Percentiles rank a stretch among this genome's conserved stretches.
These are phyloP conservation scores for Ceratocystis albifundus DNA, from an alignment of 2,329 filamentous ascomycete species.

Conservation along the genomic window DNA sequence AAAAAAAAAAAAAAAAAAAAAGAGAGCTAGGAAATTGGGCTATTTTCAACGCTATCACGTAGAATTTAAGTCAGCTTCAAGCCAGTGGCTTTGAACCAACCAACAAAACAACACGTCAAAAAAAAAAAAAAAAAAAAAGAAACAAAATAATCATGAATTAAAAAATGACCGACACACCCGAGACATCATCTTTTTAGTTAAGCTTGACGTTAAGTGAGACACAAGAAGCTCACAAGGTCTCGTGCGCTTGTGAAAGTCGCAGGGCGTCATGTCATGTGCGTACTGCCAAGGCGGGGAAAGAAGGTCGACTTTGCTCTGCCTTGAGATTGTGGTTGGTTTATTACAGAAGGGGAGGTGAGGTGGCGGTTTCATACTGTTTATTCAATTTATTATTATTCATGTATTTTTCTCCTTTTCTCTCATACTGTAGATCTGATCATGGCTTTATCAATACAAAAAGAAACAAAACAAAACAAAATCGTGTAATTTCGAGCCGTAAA, in stretches of 20 bases:
- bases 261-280: constrained; percentile 2
- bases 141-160: neutral
- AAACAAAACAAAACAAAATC: neutral
- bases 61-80: too few relatives aligned
- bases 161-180: too few relatives aligned
- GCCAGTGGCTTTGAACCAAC: too few relatives aligned
- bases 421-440: neutral
- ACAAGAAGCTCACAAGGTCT: neutral
- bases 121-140: too few relatives aligned
- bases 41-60: neutral
- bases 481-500: neutral
- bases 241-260: neutral
- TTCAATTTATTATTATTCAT: neutral
- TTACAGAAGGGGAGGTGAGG: neutral
- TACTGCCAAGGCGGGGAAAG: neutral
- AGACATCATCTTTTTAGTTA: neutral
- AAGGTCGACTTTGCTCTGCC: neutral
- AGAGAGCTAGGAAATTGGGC: neutral
- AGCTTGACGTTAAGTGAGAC: neutral
- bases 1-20: neutral
- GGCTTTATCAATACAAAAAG: neutral
- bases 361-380: neutral
- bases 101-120: too few relatives aligned
- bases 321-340: neutral
- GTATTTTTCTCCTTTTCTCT: neutral